These are phyloP conservation scores for Dactylonectria macrodidyma DNA, from an alignment of 2,329 filamentous ascomycete species.

Conservation along the genomic window DNA sequence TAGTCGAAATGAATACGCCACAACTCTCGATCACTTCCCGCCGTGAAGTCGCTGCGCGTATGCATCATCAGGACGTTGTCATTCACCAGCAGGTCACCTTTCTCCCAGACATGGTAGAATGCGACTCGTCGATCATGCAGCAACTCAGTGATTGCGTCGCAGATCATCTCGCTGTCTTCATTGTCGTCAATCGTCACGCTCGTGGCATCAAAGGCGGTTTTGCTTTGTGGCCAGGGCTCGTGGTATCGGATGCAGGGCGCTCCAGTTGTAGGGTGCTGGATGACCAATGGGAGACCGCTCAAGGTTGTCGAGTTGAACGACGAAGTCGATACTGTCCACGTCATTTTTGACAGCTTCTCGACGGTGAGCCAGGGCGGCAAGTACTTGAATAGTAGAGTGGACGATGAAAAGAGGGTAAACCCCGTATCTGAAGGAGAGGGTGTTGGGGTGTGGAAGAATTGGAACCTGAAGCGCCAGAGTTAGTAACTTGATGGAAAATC, in stretches of 20 bases:
- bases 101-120: slow-evolving; percentile 67
- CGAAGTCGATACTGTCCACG: slow-evolving; percentile 64
- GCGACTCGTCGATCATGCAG: slow-evolving; percentile 66
- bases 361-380: slow-evolving; percentile 56
- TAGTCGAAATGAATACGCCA: slow-evolving; percentile 68
- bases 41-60: slow-evolving; percentile 62
- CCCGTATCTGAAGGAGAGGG: slow-evolving; percentile 65
- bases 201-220: slow-evolving; percentile 65
- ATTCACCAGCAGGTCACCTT: slow-evolving; percentile 68
- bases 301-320: slow-evolving; percentile 63
- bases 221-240: slow-evolving; percentile 67
- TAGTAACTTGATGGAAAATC: not conserved
- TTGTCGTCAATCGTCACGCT: slow-evolving; percentile 58
- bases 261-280: slow-evolving; percentile 61
- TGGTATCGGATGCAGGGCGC: slow-evolving; percentile 68
- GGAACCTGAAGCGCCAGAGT: slow-evolving; percentile 56
- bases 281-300: slow-evolving; percentile 60
- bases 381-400: slow-evolving; percentile 64
- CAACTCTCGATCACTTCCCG: slow-evolving; percentile 61
- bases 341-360: slow-evolving; percentile 56
- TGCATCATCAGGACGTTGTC: slow-evolving; percentile 68
- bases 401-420: slow-evolving; percentile 68
- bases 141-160: slow-evolving; percentile 57
- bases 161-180: slow-evolving; percentile 54
- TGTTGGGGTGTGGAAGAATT: slow-evolving; percentile 65